phyloP scores from a whole-genome alignment of 768 basidiomycete genomes.

The Lepiota venenata region DNA sequence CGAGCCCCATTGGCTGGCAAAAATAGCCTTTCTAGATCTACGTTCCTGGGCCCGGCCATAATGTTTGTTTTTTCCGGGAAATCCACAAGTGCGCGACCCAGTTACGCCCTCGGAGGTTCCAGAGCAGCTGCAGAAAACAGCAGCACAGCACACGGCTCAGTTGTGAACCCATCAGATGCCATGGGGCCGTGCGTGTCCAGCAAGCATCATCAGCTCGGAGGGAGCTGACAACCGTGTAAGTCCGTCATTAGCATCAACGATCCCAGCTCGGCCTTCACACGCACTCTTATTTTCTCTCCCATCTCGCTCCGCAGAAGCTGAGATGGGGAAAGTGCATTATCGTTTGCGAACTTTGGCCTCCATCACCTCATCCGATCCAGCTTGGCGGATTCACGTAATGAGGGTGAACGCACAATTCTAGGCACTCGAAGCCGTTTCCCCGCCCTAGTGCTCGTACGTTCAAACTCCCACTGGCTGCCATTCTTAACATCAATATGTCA shows the following conservation, averaged over 20 bases:
- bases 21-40: background rate
- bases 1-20: background rate
- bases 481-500: constrained; percentile 6
- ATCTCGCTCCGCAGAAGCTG: constrained; percentile 19
- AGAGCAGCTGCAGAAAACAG: no score
- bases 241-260: background rate
- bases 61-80: no score
- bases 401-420: background rate
- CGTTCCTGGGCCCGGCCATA: no score
- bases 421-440: constrained; percentile 7
- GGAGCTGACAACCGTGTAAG: background rate
- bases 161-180: constrained; percentile 17
- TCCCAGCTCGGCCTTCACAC: background rate
- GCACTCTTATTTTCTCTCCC: constrained; percentile 3
- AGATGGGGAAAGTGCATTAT: constrained; percentile 1
- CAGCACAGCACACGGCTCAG: background rate
- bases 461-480: constrained; percentile 10
- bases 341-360: constrained; percentile 2
- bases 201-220: background rate
- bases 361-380: constrained; percentile 9
- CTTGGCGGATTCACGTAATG: constrained; percentile 12
- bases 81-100: no score
- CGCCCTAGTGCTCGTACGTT: background rate
- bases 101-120: no score
- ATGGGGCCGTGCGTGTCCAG: constrained; percentile 10